Conservation (phyloP, 805 yeast genomes). For the Kuraishia hungarica region DNA sequence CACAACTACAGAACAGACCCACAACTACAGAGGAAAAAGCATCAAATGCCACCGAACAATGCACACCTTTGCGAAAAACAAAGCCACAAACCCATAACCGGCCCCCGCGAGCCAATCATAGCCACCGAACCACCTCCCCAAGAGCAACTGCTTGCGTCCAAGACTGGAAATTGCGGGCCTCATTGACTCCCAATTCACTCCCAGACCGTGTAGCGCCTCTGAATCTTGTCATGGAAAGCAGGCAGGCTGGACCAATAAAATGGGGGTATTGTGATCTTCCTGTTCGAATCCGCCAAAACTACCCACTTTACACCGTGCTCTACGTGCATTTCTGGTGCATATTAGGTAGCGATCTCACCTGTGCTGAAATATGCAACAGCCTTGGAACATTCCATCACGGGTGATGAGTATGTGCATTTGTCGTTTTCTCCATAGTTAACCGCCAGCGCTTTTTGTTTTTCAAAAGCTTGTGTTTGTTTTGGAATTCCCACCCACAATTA, state of each 20-base stretch:
- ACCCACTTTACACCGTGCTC: background rate
- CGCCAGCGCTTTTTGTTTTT: background rate
- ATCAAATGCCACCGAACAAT: background rate
- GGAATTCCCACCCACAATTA: background rate
- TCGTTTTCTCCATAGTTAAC: background rate
- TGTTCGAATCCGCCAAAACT: background rate
- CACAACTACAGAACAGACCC: background rate
- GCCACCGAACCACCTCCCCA: background rate
- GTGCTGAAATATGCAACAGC: constrained; percentile 3
- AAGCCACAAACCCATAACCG: background rate
- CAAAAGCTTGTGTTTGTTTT: background rate
- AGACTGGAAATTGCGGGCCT: background rate
- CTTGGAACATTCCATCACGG: background rate
- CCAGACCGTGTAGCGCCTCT: constrained; percentile 8
- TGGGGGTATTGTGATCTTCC: background rate
- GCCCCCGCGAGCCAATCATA: background rate
- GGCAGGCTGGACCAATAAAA: background rate
- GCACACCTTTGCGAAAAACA: background rate
- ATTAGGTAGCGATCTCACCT: constrained; percentile 1
- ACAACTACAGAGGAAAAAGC: background rate
- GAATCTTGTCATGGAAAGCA: constrained; percentile 5
- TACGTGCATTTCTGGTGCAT: background rate
- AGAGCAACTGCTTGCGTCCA: background rate
- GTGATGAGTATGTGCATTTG: background rate
- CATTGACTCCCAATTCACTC: no score